phyloP scores from a whole-genome alignment of 371 early-diverging fungal genomes.

The Mucor ambiguus region DNA sequence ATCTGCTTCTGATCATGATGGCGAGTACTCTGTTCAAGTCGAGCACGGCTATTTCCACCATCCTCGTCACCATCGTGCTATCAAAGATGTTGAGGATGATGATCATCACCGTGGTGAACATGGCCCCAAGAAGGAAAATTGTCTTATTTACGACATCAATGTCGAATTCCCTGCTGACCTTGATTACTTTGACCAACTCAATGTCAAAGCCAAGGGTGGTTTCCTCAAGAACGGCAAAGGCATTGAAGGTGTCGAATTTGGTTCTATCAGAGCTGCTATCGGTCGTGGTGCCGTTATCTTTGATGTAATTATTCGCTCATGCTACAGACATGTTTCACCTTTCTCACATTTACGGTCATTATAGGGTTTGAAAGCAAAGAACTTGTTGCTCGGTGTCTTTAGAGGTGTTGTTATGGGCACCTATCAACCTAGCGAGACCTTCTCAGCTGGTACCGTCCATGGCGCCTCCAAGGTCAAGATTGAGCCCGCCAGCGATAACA shows the following conservation, averaged over 20 bases:
- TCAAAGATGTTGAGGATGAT: background rate
- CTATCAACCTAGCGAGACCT: slow-evolving; percentile 23
- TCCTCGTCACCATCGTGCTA: background rate
- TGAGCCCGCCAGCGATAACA: slow-evolving; percentile 21
- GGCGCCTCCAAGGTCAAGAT: slow-evolving; percentile 30
- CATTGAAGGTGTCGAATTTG: slow-evolving; percentile 24
- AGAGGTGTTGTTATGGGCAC: slow-evolving; percentile 31
- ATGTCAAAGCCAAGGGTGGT: slow-evolving; percentile 20
- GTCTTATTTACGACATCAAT: slow-evolving; percentile 27
- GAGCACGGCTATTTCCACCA: slow-evolving; percentile 22
- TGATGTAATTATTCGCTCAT: slow-evolving; percentile 19
- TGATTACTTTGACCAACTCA: slow-evolving; percentile 25
- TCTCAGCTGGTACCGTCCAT: slow-evolving; percentile 23
- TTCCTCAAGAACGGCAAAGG: slow-evolving; percentile 17
- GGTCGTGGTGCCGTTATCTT: slow-evolving; percentile 32
- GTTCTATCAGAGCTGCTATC: slow-evolving; percentile 27
- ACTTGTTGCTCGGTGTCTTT: slow-evolving; percentile 24
- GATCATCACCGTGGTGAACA: background rate
- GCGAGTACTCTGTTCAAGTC: slow-evolving; percentile 34
- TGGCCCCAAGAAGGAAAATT: slow-evolving; percentile 17
- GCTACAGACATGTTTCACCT: background rate
- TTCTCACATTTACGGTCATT: background rate
- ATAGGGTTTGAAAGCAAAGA: slow-evolving; percentile 30
- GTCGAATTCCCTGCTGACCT: slow-evolving; percentile 28
- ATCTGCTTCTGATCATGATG: slow-evolving; percentile 34